Percentiles rank a stretch among this genome's conserved stretches.
phyloP scores from a whole-genome alignment of 1,139 yeast species.

The Geotrichum histeridarum region DNA sequence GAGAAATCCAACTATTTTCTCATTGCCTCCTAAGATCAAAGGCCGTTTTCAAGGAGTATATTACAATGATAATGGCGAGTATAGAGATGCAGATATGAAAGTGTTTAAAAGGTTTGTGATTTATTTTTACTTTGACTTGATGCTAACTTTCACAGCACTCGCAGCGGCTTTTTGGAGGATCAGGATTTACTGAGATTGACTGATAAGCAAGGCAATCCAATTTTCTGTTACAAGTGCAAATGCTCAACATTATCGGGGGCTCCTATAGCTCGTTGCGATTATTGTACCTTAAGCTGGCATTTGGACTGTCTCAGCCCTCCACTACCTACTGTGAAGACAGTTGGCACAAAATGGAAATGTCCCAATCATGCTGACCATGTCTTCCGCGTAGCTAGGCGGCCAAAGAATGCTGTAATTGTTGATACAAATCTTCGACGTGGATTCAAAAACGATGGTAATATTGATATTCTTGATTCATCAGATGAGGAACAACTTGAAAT shows the following conservation, averaged over 20 bases:
- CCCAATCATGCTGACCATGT: constrained; percentile 68
- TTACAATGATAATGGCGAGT: constrained; percentile 67
- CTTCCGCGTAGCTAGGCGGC: constrained; percentile 41
- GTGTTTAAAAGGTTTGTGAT: constrained; percentile 40
- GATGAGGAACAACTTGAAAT: constrained; percentile 29
- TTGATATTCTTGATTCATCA: constrained; percentile 50
- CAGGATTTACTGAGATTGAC: constrained; percentile 62
- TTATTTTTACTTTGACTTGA: not conserved
- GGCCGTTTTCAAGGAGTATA: constrained; percentile 72
- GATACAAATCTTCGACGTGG: constrained; percentile 59
- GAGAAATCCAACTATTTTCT: constrained; percentile 68
- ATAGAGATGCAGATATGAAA: constrained; percentile 55
- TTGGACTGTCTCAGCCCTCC: constrained; percentile 83
- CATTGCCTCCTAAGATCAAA: constrained; percentile 61
- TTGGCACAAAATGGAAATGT: constrained; percentile 88
- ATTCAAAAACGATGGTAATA: constrained; percentile 59
- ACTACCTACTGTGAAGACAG: constrained; percentile 63
- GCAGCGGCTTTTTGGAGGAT: constrained; percentile 41
- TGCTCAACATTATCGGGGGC: constrained; percentile 55
- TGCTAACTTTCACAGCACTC: constrained; percentile 18
- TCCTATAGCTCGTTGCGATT: constrained; percentile 71
- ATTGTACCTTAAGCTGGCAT: constrained; percentile 86
- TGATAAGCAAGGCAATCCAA: constrained; percentile 60
- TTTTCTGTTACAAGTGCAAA: constrained; percentile 73
- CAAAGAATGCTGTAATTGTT: constrained; percentile 50